Evolutionary conservation across 2,329 filamentous ascomycete species (phyloP).

Genomic region (Talaromyces marneffei): DNA sequence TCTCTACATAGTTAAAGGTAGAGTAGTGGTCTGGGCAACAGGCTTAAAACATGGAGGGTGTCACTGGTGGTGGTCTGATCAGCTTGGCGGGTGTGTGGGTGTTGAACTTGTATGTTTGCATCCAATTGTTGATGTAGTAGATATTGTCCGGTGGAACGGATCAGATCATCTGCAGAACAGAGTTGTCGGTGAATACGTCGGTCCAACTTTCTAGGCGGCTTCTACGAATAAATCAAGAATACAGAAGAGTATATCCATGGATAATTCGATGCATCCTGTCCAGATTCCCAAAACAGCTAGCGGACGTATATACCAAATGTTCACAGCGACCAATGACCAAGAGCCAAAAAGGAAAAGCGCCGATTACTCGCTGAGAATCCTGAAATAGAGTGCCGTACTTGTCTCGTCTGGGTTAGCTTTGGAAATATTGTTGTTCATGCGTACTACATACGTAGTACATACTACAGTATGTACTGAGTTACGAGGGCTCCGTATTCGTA

Average conservation of each 20-base stretch:
- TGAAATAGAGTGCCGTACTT: neutral
- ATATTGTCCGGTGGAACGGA: neutral
- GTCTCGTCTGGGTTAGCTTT: neutral
- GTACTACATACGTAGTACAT: too few species aligned
- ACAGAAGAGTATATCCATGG: too few species aligned
- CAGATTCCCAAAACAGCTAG: neutral
- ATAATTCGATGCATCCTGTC: neutral
- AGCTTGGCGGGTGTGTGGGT: neutral
- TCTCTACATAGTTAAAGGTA: neutral
- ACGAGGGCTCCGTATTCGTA: too few species aligned
- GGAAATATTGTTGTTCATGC: neutral
- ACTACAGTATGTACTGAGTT: too few species aligned
- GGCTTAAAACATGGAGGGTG: conserved; percentile 1
- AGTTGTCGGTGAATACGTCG: neutral
- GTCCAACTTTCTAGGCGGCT: too few species aligned
- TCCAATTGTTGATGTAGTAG: neutral
- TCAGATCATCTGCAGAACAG: neutral
- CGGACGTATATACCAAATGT: neutral
- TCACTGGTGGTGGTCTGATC: neutral
- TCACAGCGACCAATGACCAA: neutral
- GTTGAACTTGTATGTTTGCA: neutral
- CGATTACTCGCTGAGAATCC: neutral
- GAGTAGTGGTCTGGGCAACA: neutral
- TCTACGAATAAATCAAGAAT: neutral
- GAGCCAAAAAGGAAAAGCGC: neutral